Evolutionary conservation across 2,329 filamentous ascomycete genomes (phyloP), one percentile per base, ranked within the genome.

Genomic region (Pseudocercospora musae): DNA sequence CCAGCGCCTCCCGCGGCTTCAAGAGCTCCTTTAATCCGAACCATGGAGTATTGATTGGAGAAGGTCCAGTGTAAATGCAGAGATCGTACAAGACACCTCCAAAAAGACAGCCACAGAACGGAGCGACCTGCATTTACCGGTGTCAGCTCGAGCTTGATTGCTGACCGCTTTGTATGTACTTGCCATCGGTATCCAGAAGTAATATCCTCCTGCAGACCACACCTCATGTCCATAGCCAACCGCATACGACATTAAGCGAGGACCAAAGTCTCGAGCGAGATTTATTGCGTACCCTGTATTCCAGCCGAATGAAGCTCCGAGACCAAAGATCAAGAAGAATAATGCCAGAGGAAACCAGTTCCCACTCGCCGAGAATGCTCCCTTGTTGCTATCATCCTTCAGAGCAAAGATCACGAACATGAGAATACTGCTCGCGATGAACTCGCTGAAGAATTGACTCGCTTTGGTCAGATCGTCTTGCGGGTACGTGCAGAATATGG

Each of bases 381-480:
- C 78, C 5, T 74, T 74, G 57, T 78, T 78, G 13, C 69, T 73
- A 64, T 80, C 79, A 61, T 86, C 85, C 56, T 85, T 85, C 46
- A 91, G 76, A 0, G 87, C 87, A 69, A 89, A 91, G 57, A 91
- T 88, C 65, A 86, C 80, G 69, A 90, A 89, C 80, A 89, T 87
- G 21, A 90, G 78, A 15, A 91, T 81, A 0, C 85, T 78, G 62
- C 83, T 87, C 31, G 87, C 85, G 55, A 91, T 77, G 64, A 90
- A 88, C 68, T 91, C 88, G 48, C 85, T 88, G 71, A 90, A 89
- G 75, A 90, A 89, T 73, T 88, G 86, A n/a, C 83, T 83, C 0
- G 85, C 84, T 48, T 82, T 84, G 1, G 85, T 86, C 79, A 91
- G 80, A 73, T 89, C 86, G 0, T 77, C 66, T 62, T 84, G 80